Conservation (phyloP, 306 rosid species). For the Mimosa bimucronata region DNA sequence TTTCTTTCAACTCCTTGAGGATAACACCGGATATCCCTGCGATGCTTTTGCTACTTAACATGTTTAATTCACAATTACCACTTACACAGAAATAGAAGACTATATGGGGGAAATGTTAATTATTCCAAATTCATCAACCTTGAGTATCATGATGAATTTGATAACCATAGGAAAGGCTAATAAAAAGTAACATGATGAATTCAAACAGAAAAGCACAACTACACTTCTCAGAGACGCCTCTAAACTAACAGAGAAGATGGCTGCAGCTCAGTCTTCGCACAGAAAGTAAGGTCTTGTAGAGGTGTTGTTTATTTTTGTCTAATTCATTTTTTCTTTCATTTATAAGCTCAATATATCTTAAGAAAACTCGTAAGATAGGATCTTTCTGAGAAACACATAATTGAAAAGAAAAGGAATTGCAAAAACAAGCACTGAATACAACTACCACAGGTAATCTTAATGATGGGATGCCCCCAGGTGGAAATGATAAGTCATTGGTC, state of each 20-base stretch:
- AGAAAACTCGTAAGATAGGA: background rate
- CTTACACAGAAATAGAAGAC: background rate
- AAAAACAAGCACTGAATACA: slow-evolving; percentile 44
- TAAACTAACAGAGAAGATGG: slow-evolving; percentile 10
- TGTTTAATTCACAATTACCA: background rate
- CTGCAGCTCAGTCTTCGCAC: background rate
- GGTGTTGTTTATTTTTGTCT: slow-evolving; percentile 16
- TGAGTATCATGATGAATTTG: background rate
- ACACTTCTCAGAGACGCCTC: slow-evolving; percentile 6
- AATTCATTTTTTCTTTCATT: slow-evolving; percentile 29
- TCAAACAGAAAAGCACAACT: slow-evolving; percentile 24
- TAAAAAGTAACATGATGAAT: slow-evolving; percentile 5
- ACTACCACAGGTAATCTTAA: slow-evolving; percentile 89
- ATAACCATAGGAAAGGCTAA: background rate
- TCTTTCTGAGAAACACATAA: slow-evolving; percentile 1
- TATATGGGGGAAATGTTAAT: background rate
- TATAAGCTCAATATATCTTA: background rate
- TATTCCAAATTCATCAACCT: background rate
- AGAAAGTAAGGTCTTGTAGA: background rate
- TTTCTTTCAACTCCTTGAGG: background rate
- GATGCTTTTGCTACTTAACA: slow-evolving; percentile 1
- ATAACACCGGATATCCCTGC: background rate
- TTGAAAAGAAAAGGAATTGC: background rate
- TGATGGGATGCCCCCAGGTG: slow-evolving; percentile 78
- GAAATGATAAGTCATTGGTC: slow-evolving; percentile 70